A percentile compares a stretch with the other conserved stretches of the same genome.
Evolutionary conservation across 2,329 filamentous ascomycete species (phyloP).

Genomic region (Annulohypoxylon truncatum): DNA sequence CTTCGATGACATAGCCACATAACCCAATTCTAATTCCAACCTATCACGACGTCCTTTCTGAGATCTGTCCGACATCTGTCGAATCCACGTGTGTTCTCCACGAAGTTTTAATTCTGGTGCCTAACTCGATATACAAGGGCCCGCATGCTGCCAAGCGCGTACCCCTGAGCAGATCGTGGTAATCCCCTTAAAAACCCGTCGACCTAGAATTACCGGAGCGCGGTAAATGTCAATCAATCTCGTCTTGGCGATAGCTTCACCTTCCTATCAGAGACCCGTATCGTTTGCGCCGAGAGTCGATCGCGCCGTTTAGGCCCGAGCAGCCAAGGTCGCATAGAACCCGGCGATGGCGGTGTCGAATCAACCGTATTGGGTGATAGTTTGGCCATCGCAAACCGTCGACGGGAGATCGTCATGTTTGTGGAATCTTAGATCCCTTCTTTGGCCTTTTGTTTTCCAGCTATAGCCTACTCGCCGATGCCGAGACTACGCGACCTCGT

Average conservation of each 20-base stretch:
- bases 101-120: not conserved
- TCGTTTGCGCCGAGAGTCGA: constrained; percentile 28
- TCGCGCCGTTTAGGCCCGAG: constrained; percentile 34
- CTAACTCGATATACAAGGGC: not conserved
- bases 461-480: not conserved
- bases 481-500: constrained; percentile 10
- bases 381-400: constrained; percentile 11
- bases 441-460: not conserved
- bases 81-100: not conserved
- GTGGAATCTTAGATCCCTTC: constrained; percentile 16
- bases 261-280: constrained; percentile 39
- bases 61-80: not conserved
- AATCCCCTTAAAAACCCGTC: not conserved
- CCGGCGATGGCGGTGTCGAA: not conserved
- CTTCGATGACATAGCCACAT: not conserved
- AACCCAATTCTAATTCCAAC: not conserved
- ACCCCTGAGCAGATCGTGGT: constrained; percentile 21
- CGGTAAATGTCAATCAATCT: constrained; percentile 33
- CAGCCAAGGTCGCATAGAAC: constrained; percentile 11
- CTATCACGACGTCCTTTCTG: not conserved
- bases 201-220: constrained; percentile 20
- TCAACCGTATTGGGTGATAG: constrained; percentile 3
- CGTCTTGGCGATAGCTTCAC: constrained; percentile 41
- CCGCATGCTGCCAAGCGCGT: constrained; percentile 24
- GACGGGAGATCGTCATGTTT: constrained; percentile 15